Evolutionary conservation across 2,329 filamentous ascomycete species (phyloP).

Genomic region (Elsinoe arachidis): DNA sequence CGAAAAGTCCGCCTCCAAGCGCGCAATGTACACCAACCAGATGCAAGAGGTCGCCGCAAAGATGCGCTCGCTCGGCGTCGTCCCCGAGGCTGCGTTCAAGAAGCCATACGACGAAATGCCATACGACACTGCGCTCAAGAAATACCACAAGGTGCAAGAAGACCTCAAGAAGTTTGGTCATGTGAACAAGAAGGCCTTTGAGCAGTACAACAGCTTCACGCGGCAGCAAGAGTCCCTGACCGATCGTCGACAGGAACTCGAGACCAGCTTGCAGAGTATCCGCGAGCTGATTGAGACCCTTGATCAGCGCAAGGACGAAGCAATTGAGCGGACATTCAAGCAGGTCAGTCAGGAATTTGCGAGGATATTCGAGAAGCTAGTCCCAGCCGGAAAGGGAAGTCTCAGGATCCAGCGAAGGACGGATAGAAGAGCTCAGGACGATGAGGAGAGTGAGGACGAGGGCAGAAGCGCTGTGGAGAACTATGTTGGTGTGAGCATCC

Average conservation of each 20-base stretch:
- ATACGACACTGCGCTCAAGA: conserved; percentile 55
- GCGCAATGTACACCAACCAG: conserved; percentile 67
- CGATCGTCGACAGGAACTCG: conserved; percentile 76
- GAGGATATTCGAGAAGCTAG: conserved; percentile 86
- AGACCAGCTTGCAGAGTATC: conserved; percentile 77
- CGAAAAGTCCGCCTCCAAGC: conserved; percentile 86
- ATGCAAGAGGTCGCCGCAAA: conserved; percentile 75
- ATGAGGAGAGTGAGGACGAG: conserved; percentile 41
- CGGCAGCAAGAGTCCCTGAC: conserved; percentile 80
- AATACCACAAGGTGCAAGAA: conserved; percentile 84
- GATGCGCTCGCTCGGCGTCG: conserved; percentile 83
- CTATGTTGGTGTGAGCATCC: conserved; percentile 92
- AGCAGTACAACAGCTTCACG: conserved; percentile 97
- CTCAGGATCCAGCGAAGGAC: conserved; percentile 87
- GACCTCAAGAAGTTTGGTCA: conserved; percentile 93
- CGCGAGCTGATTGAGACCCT: conserved; percentile 86
- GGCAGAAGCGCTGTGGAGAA: conserved; percentile 64
- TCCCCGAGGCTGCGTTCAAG: conserved; percentile 88
- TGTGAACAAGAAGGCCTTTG: conserved; percentile 98
- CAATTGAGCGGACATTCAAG: conserved; percentile 96
- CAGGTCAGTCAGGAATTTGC: conserved; percentile 92
- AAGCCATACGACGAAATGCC: conserved; percentile 74
- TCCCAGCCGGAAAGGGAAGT: conserved; percentile 83
- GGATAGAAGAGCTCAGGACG: conserved; percentile 59
- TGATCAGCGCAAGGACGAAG: conserved; percentile 93